Base-by-base conservation (phyloP, 306 rosid species). In the Cucurbita moschata region DNA sequence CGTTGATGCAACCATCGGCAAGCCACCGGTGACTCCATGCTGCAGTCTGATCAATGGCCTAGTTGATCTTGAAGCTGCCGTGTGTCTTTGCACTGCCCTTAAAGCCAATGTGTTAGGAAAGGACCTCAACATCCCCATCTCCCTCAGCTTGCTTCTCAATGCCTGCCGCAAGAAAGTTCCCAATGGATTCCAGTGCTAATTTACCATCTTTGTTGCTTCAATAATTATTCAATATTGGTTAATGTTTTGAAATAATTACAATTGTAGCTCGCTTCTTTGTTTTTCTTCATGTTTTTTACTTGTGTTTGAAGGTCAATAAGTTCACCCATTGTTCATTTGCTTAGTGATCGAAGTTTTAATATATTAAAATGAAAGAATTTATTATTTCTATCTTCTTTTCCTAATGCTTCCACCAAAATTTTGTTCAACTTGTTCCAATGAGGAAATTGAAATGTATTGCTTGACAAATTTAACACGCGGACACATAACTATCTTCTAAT, bases 61-160 rank as follows among this genome's bases (percentile, higher is more conserved):
- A 13, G 86, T 60, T 23, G 87, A 89, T 51, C 79, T 89, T 12
- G 96, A 89, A 37, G 93, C 93, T 11, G 96, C 93, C 1, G 71
- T 77, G 1, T 91, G 97, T 76, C 91, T 91, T 11, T 91, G 96
- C 85, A 85, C 91, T 74, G 96, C 84, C 43, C 77, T 89, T 37
- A 89, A 2, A 19, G 96, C 93, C 6, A 86, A 81, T 79, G 80
- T 89, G 71, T 74, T 91, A 60, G 96, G 96, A 47, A 83, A 81
- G 76, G 79, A 78, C 73, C 84, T 91, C 38, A 86, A 89, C 82
- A 42, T 91, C 73, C 97, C 96, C 0, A 0, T 89, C 66, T 79
- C 93, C 0, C 93, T 91, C n/a, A 87, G 76, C 82, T 81, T 91
- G 83, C 88, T 91, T 40, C 90, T 91, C 52, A 86, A 87, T 68